Evolutionary conservation across 495 filamentous ascomycete genomes (phyloP).

Genomic region (Cercophora scortea): DNA sequence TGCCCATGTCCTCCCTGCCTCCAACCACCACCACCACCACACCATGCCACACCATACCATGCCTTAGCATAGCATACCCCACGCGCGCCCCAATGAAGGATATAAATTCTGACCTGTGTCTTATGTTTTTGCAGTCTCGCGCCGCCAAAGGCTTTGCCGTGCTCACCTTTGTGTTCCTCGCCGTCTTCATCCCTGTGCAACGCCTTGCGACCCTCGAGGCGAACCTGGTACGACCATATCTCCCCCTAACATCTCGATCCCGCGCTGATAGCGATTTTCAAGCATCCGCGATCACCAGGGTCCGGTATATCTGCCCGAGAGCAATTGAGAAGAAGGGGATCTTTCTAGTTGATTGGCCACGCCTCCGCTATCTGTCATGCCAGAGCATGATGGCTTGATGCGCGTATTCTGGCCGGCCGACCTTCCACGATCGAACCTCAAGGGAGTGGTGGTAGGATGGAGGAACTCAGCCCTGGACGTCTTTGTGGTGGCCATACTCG

Average conservation of each 20-base stretch:
- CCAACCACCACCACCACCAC: background rate
- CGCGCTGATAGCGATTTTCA: slow-evolving; percentile 11
- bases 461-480: slow-evolving; percentile 86
- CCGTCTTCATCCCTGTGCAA: slow-evolving; percentile 40
- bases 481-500: slow-evolving; percentile 80
- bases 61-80: too few relatives aligned
- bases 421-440: slow-evolving; percentile 57
- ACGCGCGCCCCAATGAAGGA: too few relatives aligned
- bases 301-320: slow-evolving; percentile 90
- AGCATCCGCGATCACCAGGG: slow-evolving; percentile 80
- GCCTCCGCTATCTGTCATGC: slow-evolving; percentile 49
- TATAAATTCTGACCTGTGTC: slow-evolving; percentile 1
- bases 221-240: slow-evolving; percentile 29
- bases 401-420: slow-evolving; percentile 97
- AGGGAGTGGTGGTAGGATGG: slow-evolving; percentile 91
- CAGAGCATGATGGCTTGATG: slow-evolving; percentile 92
- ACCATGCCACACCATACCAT: background rate
- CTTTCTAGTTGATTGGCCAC: slow-evolving; percentile 58
- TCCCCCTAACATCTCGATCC: background rate
- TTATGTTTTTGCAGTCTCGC: slow-evolving; percentile 25
- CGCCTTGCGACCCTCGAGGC: slow-evolving; percentile 37
- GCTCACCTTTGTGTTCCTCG: slow-evolving; percentile 32
- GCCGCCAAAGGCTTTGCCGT: slow-evolving; percentile 34
- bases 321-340: slow-evolving; percentile 87
- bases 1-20: background rate